These are phyloP conservation scores for Brachypodium distachyon DNA, from an alignment of 202 grass and related monocot genomes.

Conservation along the genomic window DNA sequence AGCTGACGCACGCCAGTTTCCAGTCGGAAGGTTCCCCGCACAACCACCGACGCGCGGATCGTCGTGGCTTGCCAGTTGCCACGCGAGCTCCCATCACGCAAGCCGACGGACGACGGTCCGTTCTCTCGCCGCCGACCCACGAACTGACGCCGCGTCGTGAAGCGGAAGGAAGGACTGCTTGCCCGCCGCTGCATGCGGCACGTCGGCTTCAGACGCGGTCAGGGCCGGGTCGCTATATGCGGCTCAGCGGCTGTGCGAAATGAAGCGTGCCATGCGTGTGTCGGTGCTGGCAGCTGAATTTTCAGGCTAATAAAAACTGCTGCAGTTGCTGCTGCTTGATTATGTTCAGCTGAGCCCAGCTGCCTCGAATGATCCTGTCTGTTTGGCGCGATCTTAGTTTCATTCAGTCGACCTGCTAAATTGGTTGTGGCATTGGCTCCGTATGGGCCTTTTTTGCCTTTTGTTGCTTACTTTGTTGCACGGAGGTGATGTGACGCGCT, in stretches of 20 bases:
- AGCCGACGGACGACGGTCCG: background rate
- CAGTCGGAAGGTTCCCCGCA: background rate
- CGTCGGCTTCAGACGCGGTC: background rate
- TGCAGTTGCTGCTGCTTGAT: no score
- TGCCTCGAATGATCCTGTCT: background rate
- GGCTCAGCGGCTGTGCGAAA: background rate
- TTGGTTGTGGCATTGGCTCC: background rate
- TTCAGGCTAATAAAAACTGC: background rate
- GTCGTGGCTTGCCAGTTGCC: no score
- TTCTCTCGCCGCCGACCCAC: background rate
- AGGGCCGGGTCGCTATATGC: background rate
- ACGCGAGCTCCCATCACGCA: background rate
- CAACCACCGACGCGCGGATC: background rate
- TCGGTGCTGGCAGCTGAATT: constrained; percentile 21
- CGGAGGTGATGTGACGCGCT: constrained; percentile 6
- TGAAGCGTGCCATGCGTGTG: background rate
- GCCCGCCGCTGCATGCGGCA: background rate
- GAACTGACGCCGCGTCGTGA: background rate
- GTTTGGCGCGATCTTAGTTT: background rate
- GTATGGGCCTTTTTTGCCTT: no score
- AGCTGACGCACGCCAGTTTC: background rate
- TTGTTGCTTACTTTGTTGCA: background rate
- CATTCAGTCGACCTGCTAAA: background rate
- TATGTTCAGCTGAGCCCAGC: background rate
- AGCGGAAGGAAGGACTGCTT: background rate